These are phyloP conservation scores for Colletotrichum lini DNA, from an alignment of 2,329 filamentous ascomycete species.

Conservation along the genomic window DNA sequence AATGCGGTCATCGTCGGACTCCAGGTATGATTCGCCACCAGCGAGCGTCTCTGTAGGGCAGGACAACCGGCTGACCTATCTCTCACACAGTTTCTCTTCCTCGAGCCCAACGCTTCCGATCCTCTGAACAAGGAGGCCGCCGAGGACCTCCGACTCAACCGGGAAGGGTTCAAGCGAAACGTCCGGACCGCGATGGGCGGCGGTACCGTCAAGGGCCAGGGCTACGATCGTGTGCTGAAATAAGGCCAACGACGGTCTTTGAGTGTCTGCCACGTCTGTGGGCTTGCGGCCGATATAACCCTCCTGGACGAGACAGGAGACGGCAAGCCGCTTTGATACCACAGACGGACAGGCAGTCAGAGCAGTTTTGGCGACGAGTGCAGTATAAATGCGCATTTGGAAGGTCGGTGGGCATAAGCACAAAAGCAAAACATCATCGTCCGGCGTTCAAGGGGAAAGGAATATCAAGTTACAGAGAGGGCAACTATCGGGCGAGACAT, in stretches of 20 bases:
- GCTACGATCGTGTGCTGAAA: constrained; percentile 85
- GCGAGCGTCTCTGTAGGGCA: neutral
- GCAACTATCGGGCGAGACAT: constrained; percentile 20
- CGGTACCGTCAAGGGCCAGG: constrained; percentile 78
- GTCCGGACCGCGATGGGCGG: constrained; percentile 88
- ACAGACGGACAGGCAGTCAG: constrained; percentile 13
- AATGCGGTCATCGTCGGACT: constrained; percentile 97
- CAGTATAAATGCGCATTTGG: constrained; percentile 28
- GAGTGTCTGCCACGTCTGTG: neutral
- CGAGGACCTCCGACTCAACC: constrained; percentile 87
- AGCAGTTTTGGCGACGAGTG: constrained; percentile 8
- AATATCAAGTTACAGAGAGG: constrained; percentile 30
- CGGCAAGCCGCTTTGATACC: constrained; percentile 1
- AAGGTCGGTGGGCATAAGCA: constrained; percentile 37
- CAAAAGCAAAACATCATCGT: constrained; percentile 38
- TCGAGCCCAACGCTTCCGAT: constrained; percentile 96
- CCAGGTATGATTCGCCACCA: constrained; percentile 69
- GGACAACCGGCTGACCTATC: constrained; percentile 44
- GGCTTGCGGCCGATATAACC: neutral
- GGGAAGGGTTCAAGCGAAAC: constrained; percentile 92
- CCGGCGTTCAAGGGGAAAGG: constrained; percentile 37
- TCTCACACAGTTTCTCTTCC: constrained; percentile 84
- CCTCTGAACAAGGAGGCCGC: constrained; percentile 99
- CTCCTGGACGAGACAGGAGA: neutral
- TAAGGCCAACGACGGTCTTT: constrained; percentile 51